Conservation (phyloP, 106 monocot species). For the Amphibolis antarctica region DNA sequence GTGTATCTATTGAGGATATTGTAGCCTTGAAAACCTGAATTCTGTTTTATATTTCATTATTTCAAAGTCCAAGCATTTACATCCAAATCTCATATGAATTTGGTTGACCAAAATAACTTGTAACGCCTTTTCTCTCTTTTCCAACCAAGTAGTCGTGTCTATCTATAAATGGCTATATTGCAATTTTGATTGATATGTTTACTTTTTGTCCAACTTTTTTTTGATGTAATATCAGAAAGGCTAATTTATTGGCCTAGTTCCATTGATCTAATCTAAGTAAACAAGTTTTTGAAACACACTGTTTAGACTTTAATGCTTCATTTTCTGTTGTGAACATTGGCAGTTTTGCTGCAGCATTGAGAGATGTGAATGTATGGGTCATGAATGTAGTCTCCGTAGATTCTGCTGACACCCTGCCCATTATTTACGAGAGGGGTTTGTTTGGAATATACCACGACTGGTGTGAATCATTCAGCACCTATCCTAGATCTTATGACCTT, state of each 20-base stretch:
- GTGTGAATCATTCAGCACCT: constrained; percentile 83
- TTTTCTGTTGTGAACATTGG: constrained; percentile 9
- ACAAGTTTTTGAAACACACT: background rate
- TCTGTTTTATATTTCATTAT: too few species aligned
- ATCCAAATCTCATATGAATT: background rate
- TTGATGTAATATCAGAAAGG: too few species aligned
- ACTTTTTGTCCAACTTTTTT: too few species aligned
- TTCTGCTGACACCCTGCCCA: constrained; percentile 49
- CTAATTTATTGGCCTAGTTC: background rate
- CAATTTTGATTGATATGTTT: background rate
- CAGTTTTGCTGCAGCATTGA: constrained; percentile 75
- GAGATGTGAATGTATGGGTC: constrained; percentile 77
- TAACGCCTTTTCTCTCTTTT: too few species aligned
- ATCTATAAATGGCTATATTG: too few species aligned
- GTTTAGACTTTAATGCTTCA: background rate
- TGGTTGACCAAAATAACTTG: background rate
- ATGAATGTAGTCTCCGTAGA: constrained; percentile 84
- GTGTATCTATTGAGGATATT: too few species aligned
- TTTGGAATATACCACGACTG: constrained; percentile 28
- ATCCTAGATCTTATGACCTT: constrained; percentile 85
- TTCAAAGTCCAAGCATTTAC: too few species aligned
- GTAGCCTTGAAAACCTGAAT: too few species aligned
- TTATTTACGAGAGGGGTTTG: constrained; percentile 23
- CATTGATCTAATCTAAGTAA: background rate
- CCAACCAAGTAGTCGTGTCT: too few species aligned